Conservation (phyloP, 768 basidiomycete genomes). For the Collybia mongolica region DNA sequence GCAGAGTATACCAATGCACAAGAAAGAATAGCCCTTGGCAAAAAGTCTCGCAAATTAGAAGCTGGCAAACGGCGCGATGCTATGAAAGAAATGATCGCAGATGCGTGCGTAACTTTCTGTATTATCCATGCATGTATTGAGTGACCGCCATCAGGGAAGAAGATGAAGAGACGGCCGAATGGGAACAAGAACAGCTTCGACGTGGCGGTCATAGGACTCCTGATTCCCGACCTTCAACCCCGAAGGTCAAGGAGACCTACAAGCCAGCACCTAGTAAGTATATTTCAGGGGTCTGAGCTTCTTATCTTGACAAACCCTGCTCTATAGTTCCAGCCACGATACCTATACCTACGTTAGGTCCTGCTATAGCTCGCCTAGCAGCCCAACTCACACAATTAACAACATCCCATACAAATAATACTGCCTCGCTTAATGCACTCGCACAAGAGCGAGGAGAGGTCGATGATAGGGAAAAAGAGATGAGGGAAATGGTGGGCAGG, state of each 20-base stretch:
- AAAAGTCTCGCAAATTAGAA: slow-evolving; percentile 75
- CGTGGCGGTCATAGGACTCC: slow-evolving; percentile 62
- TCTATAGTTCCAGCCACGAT: slow-evolving; percentile 62
- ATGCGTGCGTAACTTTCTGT: slow-evolving; percentile 54
- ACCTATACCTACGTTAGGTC: slow-evolving; percentile 61
- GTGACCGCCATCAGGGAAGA: slow-evolving; percentile 49
- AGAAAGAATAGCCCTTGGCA: slow-evolving; percentile 83
- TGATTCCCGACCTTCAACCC: slow-evolving; percentile 25
- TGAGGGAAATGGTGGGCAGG: slow-evolving; percentile 70
- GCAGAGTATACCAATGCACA: slow-evolving; percentile 87
- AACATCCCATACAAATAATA: slow-evolving; percentile 66
- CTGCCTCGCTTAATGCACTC: slow-evolving; percentile 52
- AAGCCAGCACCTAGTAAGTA: slow-evolving; percentile 68
- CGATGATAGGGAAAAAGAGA: slow-evolving; percentile 65
- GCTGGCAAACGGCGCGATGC: slow-evolving; percentile 62
- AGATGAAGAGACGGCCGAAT: slow-evolving; percentile 82
- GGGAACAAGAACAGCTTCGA: slow-evolving; percentile 83
- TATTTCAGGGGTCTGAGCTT: background rate
- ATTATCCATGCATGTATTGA: background rate
- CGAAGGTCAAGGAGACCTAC: slow-evolving; percentile 56
- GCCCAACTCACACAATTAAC: slow-evolving; percentile 59
- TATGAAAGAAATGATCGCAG: slow-evolving; percentile 80
- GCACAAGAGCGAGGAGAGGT: slow-evolving; percentile 64
- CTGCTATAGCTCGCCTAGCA: slow-evolving; percentile 60
- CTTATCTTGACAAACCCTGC: slow-evolving; percentile 12